A percentile compares a stretch with the other conserved stretches of the same genome.
These are phyloP conservation scores for Penicillium pancosmium DNA, from an alignment of 495 filamentous ascomycete species.

Conservation along the genomic window DNA sequence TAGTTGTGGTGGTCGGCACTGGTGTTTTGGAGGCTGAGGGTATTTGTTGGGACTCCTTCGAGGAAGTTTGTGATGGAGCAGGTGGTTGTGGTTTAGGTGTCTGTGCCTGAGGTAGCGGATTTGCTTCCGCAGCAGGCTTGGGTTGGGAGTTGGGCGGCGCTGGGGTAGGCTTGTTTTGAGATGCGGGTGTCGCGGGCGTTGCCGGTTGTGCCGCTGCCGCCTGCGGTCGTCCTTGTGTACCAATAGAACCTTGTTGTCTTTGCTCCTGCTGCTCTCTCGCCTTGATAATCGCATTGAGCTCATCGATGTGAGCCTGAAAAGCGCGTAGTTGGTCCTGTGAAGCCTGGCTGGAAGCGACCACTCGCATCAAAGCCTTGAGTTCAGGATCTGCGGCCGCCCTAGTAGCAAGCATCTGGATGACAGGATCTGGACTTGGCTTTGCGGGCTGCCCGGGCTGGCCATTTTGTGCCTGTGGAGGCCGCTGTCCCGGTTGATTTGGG, in stretches of 20 bases:
- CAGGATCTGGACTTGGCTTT: constrained; percentile 75
- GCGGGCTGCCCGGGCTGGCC: constrained; percentile 42
- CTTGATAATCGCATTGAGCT: constrained; percentile 69
- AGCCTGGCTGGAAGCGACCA: constrained; percentile 87
- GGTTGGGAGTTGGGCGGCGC: constrained; percentile 31
- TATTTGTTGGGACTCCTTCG: constrained; percentile 28
- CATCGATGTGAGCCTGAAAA: constrained; percentile 93
- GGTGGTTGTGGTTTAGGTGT: constrained; percentile 18
- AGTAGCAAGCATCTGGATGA: constrained; percentile 91
- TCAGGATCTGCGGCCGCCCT: constrained; percentile 82
- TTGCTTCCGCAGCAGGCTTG: constrained; percentile 31
- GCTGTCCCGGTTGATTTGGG: constrained; percentile 32
- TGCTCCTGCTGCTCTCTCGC: constrained; percentile 41
- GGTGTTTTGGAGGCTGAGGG: constrained; percentile 30
- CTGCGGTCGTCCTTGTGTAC: constrained; percentile 21
- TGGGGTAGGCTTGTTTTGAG: constrained; percentile 28
- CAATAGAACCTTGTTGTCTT: constrained; percentile 31
- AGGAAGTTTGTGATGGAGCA: constrained; percentile 22
- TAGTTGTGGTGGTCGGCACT: constrained; percentile 17
- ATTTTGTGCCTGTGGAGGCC: constrained; percentile 37
- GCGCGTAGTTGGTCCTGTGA: constrained; percentile 75
- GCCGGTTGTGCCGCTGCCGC: constrained; percentile 20
- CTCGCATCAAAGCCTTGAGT: constrained; percentile 94
- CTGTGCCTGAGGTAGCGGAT: constrained; percentile 37
- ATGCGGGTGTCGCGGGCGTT: constrained; percentile 24